Conservation (phyloP, 1,284 basidiomycete species). For the Ceratobasidium sp. region DNA sequence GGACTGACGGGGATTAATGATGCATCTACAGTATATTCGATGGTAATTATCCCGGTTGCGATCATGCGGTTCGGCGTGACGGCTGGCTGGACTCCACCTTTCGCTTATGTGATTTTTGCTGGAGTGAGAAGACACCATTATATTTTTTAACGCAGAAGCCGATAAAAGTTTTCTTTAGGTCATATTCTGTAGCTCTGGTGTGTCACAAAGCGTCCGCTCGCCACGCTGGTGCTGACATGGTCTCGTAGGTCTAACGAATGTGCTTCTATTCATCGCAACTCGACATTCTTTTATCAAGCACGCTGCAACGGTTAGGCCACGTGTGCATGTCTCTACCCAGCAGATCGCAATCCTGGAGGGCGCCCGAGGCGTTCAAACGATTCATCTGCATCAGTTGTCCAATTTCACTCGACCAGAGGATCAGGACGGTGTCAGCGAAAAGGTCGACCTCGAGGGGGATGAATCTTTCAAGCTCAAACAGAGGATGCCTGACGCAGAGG, state of each 20-base stretch:
- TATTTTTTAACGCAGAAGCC: not conserved
- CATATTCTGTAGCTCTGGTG: slow-evolving; percentile 22
- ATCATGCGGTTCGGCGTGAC: slow-evolving; percentile 24
- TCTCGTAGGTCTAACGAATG: slow-evolving; percentile 9
- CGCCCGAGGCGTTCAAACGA: slow-evolving; percentile 19
- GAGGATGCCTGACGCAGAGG: too few species aligned
- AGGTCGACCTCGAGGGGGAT: too few species aligned
- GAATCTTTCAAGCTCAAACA: too few species aligned
- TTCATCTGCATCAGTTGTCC: slow-evolving; percentile 10
- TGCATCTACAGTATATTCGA: too few species aligned
- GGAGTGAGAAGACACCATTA: slow-evolving; percentile 3
- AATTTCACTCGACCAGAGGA: not conserved
- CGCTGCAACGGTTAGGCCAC: slow-evolving; percentile 7
- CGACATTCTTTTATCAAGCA: slow-evolving; percentile 34
- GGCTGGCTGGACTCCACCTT: slow-evolving; percentile 20
- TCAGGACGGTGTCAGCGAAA: too few species aligned
- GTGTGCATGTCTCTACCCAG: slow-evolving; percentile 20
- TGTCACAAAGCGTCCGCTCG: not conserved
- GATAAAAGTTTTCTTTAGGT: not conserved
- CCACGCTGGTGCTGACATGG: not conserved
- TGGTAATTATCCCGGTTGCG: slow-evolving; percentile 27
- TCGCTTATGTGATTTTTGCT: slow-evolving; percentile 10
- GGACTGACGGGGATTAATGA: not conserved
- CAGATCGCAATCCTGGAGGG: slow-evolving; percentile 29
- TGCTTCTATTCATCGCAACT: slow-evolving; percentile 30